Evolutionary conservation across 371 early-diverging fungal genomes (phyloP), one percentile per base, ranked within the genome.

Genomic region (Dinochytrium kinnereticum): DNA sequence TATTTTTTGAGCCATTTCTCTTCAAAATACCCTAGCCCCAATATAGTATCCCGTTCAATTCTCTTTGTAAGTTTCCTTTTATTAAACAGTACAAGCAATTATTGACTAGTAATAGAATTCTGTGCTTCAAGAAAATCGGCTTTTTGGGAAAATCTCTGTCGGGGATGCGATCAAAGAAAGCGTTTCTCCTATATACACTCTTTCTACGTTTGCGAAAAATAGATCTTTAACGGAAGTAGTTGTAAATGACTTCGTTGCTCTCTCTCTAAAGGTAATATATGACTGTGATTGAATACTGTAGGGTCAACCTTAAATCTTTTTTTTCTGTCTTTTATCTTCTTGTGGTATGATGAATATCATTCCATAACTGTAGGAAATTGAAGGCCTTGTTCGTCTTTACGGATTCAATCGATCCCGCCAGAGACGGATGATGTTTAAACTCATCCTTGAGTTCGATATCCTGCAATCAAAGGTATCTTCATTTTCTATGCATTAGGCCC

Each of bases 381-480:
- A 66, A 28, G 44, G 44, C 26, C 49, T 66, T 17, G 2, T 66
- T 2, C 39, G 44, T 21, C 49, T 66, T 15, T 66, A 66, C 30
- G 66, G 66, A 2, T 66, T 40, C 28, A 66, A 66, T 37, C 38
- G 66, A 19, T 7, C 66, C 2, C 7, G 66, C 13, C 66, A 66
- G 28, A 5, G 66, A 30, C 38, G 66, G 26, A 66, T 66, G 66
- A 24, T 66, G 38, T 26, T 66, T 15, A 66, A 66, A 37, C 39
- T 44, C 2, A 66, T 66, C 15, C 44, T 40, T 7, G 66, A 66
- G 44, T 66, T 38, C 24, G 66, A 66, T 40, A 44, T 30, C 19
- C n/a, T 66, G 5, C 66, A 66, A 44, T 39, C 66, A 37, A 66
- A 66, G 66, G 66, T 66, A 5, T 26, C 44, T 15, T 30, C 5